Evolutionary conservation across 192 early-diverging fungal genomes (phyloP).

Genomic region (Coemansia sp.): DNA sequence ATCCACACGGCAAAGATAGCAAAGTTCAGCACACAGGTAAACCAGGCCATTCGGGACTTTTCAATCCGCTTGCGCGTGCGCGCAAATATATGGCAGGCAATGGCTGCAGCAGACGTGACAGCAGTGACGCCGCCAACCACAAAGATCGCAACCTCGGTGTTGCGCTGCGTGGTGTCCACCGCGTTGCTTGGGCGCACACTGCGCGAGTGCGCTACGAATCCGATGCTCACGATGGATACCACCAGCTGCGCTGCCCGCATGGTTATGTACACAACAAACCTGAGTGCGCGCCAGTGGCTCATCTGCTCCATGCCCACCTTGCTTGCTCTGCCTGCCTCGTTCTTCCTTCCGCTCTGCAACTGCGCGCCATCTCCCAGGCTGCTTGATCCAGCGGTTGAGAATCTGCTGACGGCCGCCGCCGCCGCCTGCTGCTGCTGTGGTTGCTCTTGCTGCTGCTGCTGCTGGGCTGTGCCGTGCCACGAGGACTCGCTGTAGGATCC

Average conservation of each 20-base stretch:
- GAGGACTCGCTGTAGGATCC: slow-evolving; percentile 42
- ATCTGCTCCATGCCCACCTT: slow-evolving; percentile 32
- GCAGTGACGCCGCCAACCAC: slow-evolving; percentile 32
- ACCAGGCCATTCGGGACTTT: slow-evolving; percentile 31
- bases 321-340: neutral
- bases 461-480: neutral
- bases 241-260: slow-evolving; percentile 31
- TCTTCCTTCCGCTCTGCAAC: neutral
- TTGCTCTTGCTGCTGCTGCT: neutral
- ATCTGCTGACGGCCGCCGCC: neutral
- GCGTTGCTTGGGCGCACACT: slow-evolving; percentile 15
- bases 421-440: too few species aligned
- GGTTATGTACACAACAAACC: slow-evolving; percentile 30
- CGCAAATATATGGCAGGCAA: slow-evolving; percentile 33
- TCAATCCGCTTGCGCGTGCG: slow-evolving; percentile 31
- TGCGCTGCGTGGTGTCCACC: slow-evolving; percentile 16
- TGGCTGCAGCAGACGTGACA: slow-evolving; percentile 23
- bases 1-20: slow-evolving; percentile 40
- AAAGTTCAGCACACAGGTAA: slow-evolving; percentile 34
- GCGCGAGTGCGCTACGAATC: slow-evolving; percentile 33
- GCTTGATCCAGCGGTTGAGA: neutral
- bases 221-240: slow-evolving; percentile 38
- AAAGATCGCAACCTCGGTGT: slow-evolving; percentile 33
- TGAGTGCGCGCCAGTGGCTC: slow-evolving; percentile 25
- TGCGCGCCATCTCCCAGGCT: neutral